Percentiles rank a stretch among this genome's conserved stretches.
phyloP scores from a whole-genome alignment of 1,284 basidiomycete genomes.

The Trichosporon faecale region DNA sequence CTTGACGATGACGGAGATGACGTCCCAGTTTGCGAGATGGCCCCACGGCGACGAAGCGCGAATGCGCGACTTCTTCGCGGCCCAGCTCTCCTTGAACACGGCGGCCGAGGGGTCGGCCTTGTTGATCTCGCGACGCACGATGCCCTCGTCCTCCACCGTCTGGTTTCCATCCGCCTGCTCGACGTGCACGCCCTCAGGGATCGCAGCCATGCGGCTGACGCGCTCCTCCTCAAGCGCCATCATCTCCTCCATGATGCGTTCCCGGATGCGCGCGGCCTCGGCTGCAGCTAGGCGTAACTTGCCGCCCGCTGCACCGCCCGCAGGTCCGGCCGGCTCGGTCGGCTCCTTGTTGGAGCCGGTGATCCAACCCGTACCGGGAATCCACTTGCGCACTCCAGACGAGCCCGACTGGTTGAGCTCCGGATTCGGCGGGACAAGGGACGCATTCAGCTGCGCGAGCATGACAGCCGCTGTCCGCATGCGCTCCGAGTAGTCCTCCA shows the following conservation, averaged over 20 bases:
- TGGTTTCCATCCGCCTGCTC: slow-evolving; percentile 52
- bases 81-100: slow-evolving; percentile 95
- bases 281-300: slow-evolving; percentile 68
- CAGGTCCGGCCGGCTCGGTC: background rate
- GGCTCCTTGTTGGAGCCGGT: slow-evolving; percentile 37
- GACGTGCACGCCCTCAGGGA: slow-evolving; percentile 60
- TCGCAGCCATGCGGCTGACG: slow-evolving; percentile 87
- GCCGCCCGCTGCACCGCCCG: slow-evolving; percentile 37
- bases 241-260: slow-evolving; percentile 99
- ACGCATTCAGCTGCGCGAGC: slow-evolving; percentile 93
- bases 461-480: slow-evolving; percentile 99
- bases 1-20: slow-evolving; percentile 96
- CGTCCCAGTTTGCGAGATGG: slow-evolving; percentile 71
- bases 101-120: slow-evolving; percentile 93
- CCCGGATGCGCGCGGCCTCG: slow-evolving; percentile 84
- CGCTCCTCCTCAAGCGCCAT: slow-evolving; percentile 91
- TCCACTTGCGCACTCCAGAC: slow-evolving; percentile 58
- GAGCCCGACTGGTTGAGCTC: slow-evolving; percentile 33
- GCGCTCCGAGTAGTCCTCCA: slow-evolving; percentile 96
- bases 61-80: slow-evolving; percentile 91
- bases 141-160: slow-evolving; percentile 80
- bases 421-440: slow-evolving; percentile 58
- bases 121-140: slow-evolving; percentile 88
- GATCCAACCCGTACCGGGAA: slow-evolving; percentile 65
- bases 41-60: slow-evolving; percentile 91